Base-by-base conservation (phyloP, 305 asterid genomes). In the Fraxinus nigra region DNA sequence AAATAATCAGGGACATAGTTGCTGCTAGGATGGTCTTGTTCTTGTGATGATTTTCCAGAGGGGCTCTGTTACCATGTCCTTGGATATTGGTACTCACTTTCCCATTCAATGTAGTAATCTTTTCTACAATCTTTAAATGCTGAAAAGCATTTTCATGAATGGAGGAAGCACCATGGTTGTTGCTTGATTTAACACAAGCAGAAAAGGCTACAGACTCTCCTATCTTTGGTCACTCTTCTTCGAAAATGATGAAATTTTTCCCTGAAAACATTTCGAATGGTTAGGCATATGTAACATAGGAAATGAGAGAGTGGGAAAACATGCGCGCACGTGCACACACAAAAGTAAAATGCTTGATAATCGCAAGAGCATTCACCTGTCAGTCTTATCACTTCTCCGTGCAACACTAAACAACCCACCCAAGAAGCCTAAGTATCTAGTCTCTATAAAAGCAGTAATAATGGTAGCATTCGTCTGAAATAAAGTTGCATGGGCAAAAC, bases 131-230 rank as follows among this genome's bases (percentile, higher is more conserved):
- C 37, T 79, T 86, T 83, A 77, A 35, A 9, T 79, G 87, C 81
- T 34, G 88, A 35, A 85, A 79, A 77, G 79, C 79, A 78, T 81
- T 87, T 79, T 84, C 92, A 33, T 56, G 80, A 80, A 82, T 35
- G n/a, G 86, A 63, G 72, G 82, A 77, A 10, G 83, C 77, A 67
- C 77, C 91, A 18, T 82, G 93, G 84, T 28, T 77, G 84, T 83
- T 87, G 86, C 82, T 87, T 80, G 97, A 87, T 86, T 94, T 96
- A 85, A 96, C 93, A 59, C 93, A 94, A 26, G 97, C 90, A 88
- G 90, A 96, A 86, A 96, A 96, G 33, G 99, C 97, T 4, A 98
- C 94, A 79, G 93, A 93, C 72, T 88, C 97, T 3, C 98, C 99
- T 38, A 96, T 94, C 91, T 86, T 93, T 80, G 94, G 84, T 80